A percentile compares a stretch with the other conserved stretches of the same genome.
phyloP scores from a whole-genome alignment of 768 basidiomycete genomes.

The Mycena vitilis region DNA sequence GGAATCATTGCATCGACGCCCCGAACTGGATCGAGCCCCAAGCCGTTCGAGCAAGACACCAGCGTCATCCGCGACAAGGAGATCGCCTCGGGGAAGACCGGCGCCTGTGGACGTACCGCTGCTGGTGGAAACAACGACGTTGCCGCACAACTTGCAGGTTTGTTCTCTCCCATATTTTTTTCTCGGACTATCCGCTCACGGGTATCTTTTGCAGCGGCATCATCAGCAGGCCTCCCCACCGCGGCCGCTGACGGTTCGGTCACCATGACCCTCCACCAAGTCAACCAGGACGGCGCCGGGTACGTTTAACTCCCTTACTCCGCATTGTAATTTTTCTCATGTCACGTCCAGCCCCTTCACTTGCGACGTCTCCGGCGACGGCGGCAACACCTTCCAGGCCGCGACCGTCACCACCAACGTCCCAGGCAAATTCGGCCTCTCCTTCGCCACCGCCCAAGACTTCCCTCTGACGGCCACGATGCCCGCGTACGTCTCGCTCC shows the following conservation, averaged over 20 bases:
- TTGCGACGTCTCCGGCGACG: constrained; percentile 33
- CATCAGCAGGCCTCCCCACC: constrained; percentile 28
- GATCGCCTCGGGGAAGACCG: constrained; percentile 27
- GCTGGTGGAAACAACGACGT: constrained; percentile 35
- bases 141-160: constrained; percentile 30
- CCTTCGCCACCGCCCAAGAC: constrained; percentile 12
- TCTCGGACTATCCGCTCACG: not conserved
- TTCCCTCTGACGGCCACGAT: constrained; percentile 28
- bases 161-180: not conserved
- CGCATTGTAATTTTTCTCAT: not conserved
- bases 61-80: constrained; percentile 24
- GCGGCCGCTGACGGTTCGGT: constrained; percentile 29
- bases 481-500: constrained; percentile 21
- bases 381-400: constrained; percentile 29
- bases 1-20: constrained; percentile 30
- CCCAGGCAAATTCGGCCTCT: constrained; percentile 21
- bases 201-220: constrained; percentile 12
- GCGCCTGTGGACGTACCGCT: constrained; percentile 26
- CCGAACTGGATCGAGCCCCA: constrained; percentile 8
- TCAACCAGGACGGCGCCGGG: constrained; percentile 35
- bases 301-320: not conserved
- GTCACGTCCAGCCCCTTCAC: constrained; percentile 15
- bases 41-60: constrained; percentile 34
- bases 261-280: constrained; percentile 33
- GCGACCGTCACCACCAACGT: constrained; percentile 30